A percentile compares a stretch with the other conserved stretches of the same genome.
Evolutionary conservation across 2,329 filamentous ascomycete species (phyloP).

Genomic region (Sporothrix humicola): DNA sequence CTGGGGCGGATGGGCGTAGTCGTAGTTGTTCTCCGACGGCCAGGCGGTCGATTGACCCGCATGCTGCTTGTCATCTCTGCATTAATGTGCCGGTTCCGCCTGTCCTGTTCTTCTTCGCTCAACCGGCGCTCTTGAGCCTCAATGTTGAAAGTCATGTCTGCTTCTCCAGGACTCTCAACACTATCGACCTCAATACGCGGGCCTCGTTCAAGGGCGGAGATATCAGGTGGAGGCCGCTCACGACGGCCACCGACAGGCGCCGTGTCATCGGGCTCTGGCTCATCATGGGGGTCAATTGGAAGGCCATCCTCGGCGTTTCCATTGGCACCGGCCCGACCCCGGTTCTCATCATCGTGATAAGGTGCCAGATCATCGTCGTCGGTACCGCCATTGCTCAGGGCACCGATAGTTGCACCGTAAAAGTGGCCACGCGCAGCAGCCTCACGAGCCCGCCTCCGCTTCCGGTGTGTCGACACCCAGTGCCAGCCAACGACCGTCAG

Average conservation of each 20-base stretch:
- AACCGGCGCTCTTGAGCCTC: conserved; percentile 40
- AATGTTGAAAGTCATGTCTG: conserved; percentile 37
- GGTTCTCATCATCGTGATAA: conserved; percentile 63
- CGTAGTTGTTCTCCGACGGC: conserved; percentile 71
- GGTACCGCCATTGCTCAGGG: conserved; percentile 45
- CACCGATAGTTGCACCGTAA: conserved; percentile 56
- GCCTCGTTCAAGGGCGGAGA: conserved; percentile 53
- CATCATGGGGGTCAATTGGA: conserved; percentile 56
- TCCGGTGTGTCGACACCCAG: conserved; percentile 75
- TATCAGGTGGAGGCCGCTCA: conserved; percentile 45
- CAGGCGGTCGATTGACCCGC: conserved; percentile 75
- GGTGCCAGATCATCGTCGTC: conserved; percentile 64
- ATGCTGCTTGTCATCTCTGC: conserved; percentile 92
- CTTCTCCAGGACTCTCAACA: conserved; percentile 44
- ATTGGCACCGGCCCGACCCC: not conserved
- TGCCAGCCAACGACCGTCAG: conserved; percentile 88
- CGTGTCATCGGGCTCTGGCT: conserved; percentile 45
- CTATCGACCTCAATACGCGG: conserved; percentile 56
- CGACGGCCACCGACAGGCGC: conserved; percentile 44
- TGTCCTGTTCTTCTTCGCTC: conserved; percentile 53
- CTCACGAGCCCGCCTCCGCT: conserved; percentile 66
- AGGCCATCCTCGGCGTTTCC: not conserved
- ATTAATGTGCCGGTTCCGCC: conserved; percentile 65
- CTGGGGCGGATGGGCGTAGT: conserved; percentile 89
- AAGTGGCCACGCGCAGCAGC: conserved; percentile 76